phyloP scores from a whole-genome alignment of 2,329 filamentous ascomycete species.

The Xylaria sp. region DNA sequence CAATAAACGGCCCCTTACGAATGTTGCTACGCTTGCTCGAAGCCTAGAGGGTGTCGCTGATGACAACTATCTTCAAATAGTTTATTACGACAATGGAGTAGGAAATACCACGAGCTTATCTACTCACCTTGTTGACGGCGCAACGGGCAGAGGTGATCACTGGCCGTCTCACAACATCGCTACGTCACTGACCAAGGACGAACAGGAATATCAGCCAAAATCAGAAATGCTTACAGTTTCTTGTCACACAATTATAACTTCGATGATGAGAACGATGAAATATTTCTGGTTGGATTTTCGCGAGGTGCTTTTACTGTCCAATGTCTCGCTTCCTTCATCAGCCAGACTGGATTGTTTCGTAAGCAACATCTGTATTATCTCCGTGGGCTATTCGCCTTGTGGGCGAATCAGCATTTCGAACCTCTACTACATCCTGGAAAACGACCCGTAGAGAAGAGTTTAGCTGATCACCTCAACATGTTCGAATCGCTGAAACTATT shows the following conservation, averaged over 20 bases:
- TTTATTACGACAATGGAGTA: background rate
- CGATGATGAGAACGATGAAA: background rate
- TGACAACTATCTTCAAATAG: background rate
- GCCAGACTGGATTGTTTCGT: background rate
- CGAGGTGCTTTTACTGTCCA: background rate
- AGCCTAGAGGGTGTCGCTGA: background rate
- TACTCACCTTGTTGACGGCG: background rate
- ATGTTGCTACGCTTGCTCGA: background rate
- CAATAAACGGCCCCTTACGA: background rate
- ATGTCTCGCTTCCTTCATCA: background rate
- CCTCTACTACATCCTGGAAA: background rate
- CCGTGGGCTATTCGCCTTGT: background rate
- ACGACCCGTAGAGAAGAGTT: background rate
- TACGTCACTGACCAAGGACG: background rate
- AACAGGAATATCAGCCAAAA: conserved; percentile 33
- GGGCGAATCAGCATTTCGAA: background rate
- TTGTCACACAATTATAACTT: background rate
- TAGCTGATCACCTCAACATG: background rate
- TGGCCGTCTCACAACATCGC: background rate
- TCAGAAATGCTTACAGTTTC: conserved; percentile 3
- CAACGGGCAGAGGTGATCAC: background rate
- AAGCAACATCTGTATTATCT: background rate
- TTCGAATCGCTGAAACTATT: background rate
- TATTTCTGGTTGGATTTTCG: background rate
- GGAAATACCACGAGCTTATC: background rate